These are phyloP conservation scores for Apophysomyces ossiformis DNA, from an alignment of 371 early-diverging fungal genomes.

Conservation along the genomic window DNA sequence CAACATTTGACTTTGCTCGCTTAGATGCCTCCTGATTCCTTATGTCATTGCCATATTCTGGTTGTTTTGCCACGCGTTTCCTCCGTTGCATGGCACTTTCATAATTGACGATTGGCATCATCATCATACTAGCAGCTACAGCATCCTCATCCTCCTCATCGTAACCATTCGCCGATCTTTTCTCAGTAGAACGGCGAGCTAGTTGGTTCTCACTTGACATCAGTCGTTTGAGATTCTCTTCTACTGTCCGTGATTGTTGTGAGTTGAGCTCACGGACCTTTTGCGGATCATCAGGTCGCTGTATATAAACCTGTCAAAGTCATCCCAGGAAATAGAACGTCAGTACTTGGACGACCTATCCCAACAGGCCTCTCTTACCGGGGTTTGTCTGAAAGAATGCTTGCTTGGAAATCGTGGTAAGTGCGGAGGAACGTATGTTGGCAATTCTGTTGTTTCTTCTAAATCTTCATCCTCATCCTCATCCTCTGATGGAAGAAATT, in stretches of 20 bases:
- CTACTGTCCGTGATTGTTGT: slow-evolving; percentile 66
- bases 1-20: background rate
- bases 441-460: slow-evolving; percentile 27
- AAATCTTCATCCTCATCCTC: slow-evolving; percentile 48
- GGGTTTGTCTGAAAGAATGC: slow-evolving; percentile 65
- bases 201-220: slow-evolving; percentile 62
- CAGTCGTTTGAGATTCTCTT: slow-evolving; percentile 62
- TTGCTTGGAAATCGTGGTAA: slow-evolving; percentile 63
- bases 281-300: slow-evolving; percentile 65
- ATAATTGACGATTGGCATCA: slow-evolving; percentile 61
- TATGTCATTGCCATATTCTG: background rate
- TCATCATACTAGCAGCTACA: slow-evolving; percentile 16
- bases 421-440: slow-evolving; percentile 56
- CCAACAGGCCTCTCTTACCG: slow-evolving; percentile 42
- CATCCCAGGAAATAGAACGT: background rate
- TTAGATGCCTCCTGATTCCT: slow-evolving; percentile 1
- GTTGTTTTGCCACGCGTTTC: slow-evolving; percentile 24
- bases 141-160: slow-evolving; percentile 2
- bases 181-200: slow-evolving; percentile 39
- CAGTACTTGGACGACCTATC: background rate
- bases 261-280: slow-evolving; percentile 63
- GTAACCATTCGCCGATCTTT: slow-evolving; percentile 7
- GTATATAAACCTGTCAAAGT: slow-evolving; percentile 54
- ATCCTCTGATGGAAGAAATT: slow-evolving; percentile 50
- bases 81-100: slow-evolving; percentile 53